These are phyloP conservation scores for Plasmodium coatneyi DNA, from an alignment of 169 alveolate species.

Conservation along the genomic window DNA sequence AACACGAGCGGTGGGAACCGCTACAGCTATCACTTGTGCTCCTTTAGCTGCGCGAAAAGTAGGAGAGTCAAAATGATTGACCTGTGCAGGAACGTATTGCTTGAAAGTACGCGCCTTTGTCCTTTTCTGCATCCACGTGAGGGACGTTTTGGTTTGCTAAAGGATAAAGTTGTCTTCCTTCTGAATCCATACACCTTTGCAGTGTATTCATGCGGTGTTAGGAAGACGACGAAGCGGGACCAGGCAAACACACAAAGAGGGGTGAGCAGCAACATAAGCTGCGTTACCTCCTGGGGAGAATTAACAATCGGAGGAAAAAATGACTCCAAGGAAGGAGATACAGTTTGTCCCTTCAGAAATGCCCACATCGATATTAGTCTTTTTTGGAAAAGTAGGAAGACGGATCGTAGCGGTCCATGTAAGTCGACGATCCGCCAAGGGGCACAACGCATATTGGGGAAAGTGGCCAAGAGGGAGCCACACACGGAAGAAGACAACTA, in stretches of 20 bases:
- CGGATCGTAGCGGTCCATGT: background rate
- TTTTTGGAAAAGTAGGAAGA: background rate
- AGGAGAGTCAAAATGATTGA: slow-evolving; percentile 13
- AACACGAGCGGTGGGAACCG: background rate
- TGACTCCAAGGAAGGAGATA: background rate
- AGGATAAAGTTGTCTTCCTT: background rate
- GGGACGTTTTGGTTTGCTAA: background rate
- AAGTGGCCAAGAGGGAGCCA: background rate
- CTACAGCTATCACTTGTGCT: slow-evolving; percentile 14
- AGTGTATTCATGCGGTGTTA: slow-evolving; percentile 26
- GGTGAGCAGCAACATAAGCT: background rate
- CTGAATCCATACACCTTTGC: slow-evolving; percentile 3
- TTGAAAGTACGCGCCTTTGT: slow-evolving; percentile 18
- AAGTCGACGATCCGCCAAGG: background rate
- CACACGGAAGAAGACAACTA: background rate
- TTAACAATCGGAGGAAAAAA: background rate
- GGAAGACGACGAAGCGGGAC: background rate
- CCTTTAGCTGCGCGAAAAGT: background rate
- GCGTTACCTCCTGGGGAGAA: background rate
- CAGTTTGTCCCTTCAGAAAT: background rate
- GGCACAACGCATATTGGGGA: background rate
- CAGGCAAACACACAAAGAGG: background rate
- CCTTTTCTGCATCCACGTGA: slow-evolving; percentile 7
- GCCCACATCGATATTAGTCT: background rate
- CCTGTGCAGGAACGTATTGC: slow-evolving; percentile 10